Conservation (phyloP, 305 asterid species). For the Galium porrigens region DNA sequence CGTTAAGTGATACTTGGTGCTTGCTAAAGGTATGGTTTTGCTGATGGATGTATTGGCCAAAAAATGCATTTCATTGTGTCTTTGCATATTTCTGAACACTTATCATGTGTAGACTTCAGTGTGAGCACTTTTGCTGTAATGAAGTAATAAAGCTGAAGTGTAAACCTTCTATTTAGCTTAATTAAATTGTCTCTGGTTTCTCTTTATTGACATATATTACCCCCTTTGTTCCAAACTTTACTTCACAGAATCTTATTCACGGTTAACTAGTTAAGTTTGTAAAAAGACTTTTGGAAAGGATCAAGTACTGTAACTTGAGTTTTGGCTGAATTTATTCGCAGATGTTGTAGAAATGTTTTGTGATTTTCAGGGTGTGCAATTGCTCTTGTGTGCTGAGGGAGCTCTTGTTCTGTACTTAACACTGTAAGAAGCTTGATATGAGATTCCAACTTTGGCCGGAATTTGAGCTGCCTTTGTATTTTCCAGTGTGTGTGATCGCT, state of each 20-base stretch:
- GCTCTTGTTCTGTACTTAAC: no score
- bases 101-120: background rate
- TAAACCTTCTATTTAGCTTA: background rate
- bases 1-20: constrained; percentile 74
- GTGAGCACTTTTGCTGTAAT: background rate
- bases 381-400: no score
- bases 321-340: no score
- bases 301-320: no score
- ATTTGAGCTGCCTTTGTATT: no score
- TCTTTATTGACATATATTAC: background rate
- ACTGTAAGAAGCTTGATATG: no score
- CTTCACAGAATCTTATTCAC: background rate
- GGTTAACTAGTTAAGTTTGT: background rate
- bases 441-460: no score
- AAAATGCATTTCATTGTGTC: background rate
- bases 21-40: constrained; percentile 46
- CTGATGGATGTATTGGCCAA: background rate
- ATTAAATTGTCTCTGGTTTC: background rate
- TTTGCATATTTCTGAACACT: background rate
- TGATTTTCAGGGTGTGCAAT: no score
- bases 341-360: no score
- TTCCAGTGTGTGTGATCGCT: no score
- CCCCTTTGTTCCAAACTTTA: background rate
- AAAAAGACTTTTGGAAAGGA: no score
- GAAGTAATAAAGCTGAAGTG: background rate